Percentiles rank a stretch among this genome's conserved stretches.
Evolutionary conservation across 192 early-diverging fungal species (phyloP).

Genomic region (Rhizophagus prolifer): DNA sequence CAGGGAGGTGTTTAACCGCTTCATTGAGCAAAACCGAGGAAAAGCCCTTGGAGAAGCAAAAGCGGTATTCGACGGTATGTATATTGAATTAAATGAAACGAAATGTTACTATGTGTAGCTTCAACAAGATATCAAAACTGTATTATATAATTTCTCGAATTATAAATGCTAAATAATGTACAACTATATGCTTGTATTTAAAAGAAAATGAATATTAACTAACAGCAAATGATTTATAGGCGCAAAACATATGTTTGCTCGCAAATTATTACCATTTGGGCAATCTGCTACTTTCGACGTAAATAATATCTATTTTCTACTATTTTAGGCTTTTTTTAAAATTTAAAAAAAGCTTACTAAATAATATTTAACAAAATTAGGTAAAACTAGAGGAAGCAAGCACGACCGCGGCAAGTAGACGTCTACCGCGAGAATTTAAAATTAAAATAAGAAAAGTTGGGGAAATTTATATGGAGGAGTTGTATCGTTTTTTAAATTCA

Average conservation of each 20-base stretch:
- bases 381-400: slow-evolving; percentile 44
- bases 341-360: not conserved
- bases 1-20: slow-evolving; percentile 63
- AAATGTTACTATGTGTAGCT: no score
- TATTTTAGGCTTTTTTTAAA: not conserved
- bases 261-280: slow-evolving; percentile 48
- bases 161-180: no score
- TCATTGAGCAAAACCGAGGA: slow-evolving; percentile 50
- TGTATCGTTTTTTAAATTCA: slow-evolving; percentile 50
- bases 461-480: slow-evolving; percentile 64
- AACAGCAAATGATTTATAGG: slow-evolving; percentile 63
- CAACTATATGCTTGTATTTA: no score
- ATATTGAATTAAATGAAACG: slow-evolving; percentile 35
- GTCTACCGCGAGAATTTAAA: slow-evolving; percentile 54
- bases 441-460: slow-evolving; percentile 62
- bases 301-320: slow-evolving; percentile 6
- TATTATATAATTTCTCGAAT: not conserved
- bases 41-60: slow-evolving; percentile 57
- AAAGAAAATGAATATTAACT: not conserved
- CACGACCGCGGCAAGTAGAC: slow-evolving; percentile 27
- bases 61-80: slow-evolving; percentile 72
- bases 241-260: slow-evolving; percentile 71
- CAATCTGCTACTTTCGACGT: slow-evolving; percentile 57
- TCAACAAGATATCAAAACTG: no score
- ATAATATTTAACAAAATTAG: slow-evolving; percentile 32